Percentiles rank a stretch among this genome's conserved stretches.
Evolutionary conservation across 306 rosid species (phyloP).

Genomic region (Lathyrus sativus): DNA sequence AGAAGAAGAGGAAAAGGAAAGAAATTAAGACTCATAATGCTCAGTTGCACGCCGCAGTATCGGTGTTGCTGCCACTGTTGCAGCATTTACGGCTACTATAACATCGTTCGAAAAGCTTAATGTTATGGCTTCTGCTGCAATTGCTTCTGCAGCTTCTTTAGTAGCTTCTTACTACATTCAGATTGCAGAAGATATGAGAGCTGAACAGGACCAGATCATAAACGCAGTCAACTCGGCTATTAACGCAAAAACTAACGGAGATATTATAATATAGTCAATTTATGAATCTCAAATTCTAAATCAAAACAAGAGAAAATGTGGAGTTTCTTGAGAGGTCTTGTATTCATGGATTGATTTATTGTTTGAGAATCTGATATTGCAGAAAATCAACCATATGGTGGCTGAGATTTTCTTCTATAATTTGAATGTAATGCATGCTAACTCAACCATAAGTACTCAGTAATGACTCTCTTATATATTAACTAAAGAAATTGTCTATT

Average conservation of each 20-base stretch:
- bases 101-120: constrained; percentile 42
- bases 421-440: too few species aligned
- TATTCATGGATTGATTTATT: constrained; percentile 26
- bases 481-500: too few species aligned
- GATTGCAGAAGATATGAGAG: constrained; percentile 95
- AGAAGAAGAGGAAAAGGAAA: too few species aligned
- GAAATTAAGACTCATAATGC: too few species aligned
- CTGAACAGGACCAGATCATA: constrained; percentile 68
- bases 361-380: constrained; percentile 42
- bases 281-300: constrained; percentile 24
- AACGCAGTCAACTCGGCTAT: constrained; percentile 66
- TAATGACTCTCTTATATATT: too few species aligned
- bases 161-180: constrained; percentile 96
- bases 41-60: too few species aligned
- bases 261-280: constrained; percentile 39
- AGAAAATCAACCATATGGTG: constrained; percentile 98
- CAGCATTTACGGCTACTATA: constrained; percentile 69
- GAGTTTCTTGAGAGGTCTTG: too few species aligned
- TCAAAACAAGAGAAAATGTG: constrained; percentile 2
- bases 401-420: constrained; percentile 99
- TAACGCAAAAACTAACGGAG: constrained; percentile 82
- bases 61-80: constrained; percentile 7
- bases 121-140: constrained; percentile 42
- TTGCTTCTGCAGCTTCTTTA: constrained; percentile 85
- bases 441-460: too few species aligned